Conservation (phyloP, 176 grass and related monocot genomes). For the Saccharum officinarum region DNA sequence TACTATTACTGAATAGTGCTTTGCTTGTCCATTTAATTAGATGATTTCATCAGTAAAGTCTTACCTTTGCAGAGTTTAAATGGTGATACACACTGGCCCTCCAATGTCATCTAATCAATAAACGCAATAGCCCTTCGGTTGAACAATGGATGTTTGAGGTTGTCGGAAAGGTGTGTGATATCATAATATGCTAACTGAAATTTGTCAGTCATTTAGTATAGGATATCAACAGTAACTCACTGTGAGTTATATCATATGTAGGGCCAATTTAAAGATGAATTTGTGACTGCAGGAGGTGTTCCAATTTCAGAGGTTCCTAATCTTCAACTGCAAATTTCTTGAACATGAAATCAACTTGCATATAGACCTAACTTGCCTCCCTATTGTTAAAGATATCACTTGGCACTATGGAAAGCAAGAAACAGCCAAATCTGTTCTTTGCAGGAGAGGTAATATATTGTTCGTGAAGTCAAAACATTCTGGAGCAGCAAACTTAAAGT, state of each 20-base stretch:
- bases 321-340: conserved; percentile 18
- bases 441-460: conserved; percentile 79
- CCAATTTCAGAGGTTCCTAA: conserved; percentile 80
- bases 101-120: conserved; percentile 68
- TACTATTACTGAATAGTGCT: conserved; percentile 28
- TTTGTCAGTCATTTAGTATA: neutral
- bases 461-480: conserved; percentile 24
- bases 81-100: conserved; percentile 76
- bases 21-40: conserved; percentile 21
- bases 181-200: conserved; percentile 8
- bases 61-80: conserved; percentile 71
- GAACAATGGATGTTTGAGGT: conserved; percentile 77
- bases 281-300: conserved; percentile 91
- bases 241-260: conserved; percentile 35
- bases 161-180: conserved; percentile 65
- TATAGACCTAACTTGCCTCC: conserved; percentile 25
- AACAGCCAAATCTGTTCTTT: conserved; percentile 78
- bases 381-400: conserved; percentile 66
- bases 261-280: conserved; percentile 99
- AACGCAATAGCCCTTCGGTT: conserved; percentile 56
- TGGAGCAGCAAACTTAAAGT: neutral
- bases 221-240: neutral
- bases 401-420: conserved; percentile 92
- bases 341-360: conserved; percentile 1
- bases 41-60: conserved; percentile 2